Evolutionary conservation across 371 early-diverging fungal genomes (phyloP), one percentile per base, ranked within the genome.

Genomic region (Rhizoclosmatium hyalinum): DNA sequence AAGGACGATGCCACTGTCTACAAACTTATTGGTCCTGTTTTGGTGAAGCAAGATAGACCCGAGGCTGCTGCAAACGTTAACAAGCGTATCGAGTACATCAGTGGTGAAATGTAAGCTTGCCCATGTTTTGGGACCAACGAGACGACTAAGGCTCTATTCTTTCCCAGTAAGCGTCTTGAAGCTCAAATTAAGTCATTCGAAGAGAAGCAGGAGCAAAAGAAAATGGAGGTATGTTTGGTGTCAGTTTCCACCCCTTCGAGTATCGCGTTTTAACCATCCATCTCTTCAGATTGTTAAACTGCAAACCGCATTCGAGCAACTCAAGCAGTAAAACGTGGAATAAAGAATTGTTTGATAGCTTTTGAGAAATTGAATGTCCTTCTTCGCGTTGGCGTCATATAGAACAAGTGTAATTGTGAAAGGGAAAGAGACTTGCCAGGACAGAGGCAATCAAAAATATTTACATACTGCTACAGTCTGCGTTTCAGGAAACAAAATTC

Each of bases 11-110:
- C 95, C 58, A 91, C 90, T 69, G 91, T 98, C 43, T 98, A 92
- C 88, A 98, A 98, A 80, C 85, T 97, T 71, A 92, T 96, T 73
- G 98, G 97, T 0, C 97, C 98, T 45, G 97, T 96, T 21, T 87
- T 98, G 24, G 94, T 97, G 14, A 95, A 93, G 84, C 97, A 98
- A 82, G 97, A 96, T 10, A 88, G 86, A 71, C 75, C 82, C 1
- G 98, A 98, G 82, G 96, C 98, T 39, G 82, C 77, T 17, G 80
- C 89, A 42, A 97, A 97, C 75, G 96, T 98, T 32, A 90, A 92
- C 78, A 97, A 97, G 87, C 93, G 98, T 72, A 89, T 98, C 67
- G 94, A 96, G 55, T 94, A 91, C 71, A 98, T 98, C 80, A 80
- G 84, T 39, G 84, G 84, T 4, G 97, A 98, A 87, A 94, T 96